Base-by-base conservation (phyloP, 805 yeast genomes). In the Zygosaccharomyces kombuchaensis region DNA sequence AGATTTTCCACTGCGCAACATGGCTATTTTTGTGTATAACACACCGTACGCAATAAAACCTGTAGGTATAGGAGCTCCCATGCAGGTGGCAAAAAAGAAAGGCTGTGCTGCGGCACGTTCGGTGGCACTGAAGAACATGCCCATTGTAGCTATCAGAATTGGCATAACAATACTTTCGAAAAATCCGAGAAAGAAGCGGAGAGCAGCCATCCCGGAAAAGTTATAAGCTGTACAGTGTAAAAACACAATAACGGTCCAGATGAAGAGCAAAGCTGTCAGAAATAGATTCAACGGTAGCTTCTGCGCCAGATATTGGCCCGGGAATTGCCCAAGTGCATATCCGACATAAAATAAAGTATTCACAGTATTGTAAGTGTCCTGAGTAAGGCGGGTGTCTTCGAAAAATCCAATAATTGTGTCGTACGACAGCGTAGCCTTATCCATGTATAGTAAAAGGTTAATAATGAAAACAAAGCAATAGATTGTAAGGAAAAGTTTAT, bases 271-370 rank as follows among this genome's bases (percentile, higher is more conserved):
- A 2, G 51, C 54, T 1, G 69, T 53, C 53, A 77, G 57, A 22
- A 70, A 67, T 37, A 58, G 62, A 7, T 73, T 69, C 22, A 76
- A 53, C 23, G 76, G 73, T 6, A 69, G 54, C 45, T 64, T 70
- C 52, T 76, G 81, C 21, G 75, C 63, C 21, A 4, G 21, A 14
- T 74, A 60, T 38, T 67, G 62, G 40, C 71, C 60, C 31, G 74
- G 74, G 10, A 73, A 63, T 50, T 76, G 79, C 4, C 79, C 81
- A 17, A 73, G 59, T 8, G 71, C 58, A 49, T 66, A 75, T 4
- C 81, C 82, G 17, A 69, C 76, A 52, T 76, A 77, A 51, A 76
- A 77, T 19, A 77, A 45, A 4, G 81, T 74, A 47, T 75, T 75
- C 10, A 74, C 61, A 44, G 74, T 74, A 52, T 74, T 73, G 58